Evolutionary conservation across 805 yeast species (phyloP), one percentile per base, ranked within the genome.

Genomic region (Saccharomycopsis sp.): DNA sequence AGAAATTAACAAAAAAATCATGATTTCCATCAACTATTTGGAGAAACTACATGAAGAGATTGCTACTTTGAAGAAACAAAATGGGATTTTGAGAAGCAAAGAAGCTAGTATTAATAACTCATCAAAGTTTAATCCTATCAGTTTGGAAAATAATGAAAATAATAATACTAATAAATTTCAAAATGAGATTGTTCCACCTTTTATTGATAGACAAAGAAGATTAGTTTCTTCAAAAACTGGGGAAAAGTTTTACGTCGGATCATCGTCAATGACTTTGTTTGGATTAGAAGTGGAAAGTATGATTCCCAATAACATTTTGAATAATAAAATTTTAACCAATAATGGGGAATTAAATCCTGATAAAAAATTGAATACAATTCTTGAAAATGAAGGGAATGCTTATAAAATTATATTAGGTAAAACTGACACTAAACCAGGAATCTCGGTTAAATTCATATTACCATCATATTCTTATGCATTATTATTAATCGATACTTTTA

Each of bases 261-360:
- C 87, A 1, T 79, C 88, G 0, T 80, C 89, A 1, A 81, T 82
- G 88, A 81, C 92, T 0, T 57, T 81, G 14, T 82, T 82, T 56
- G 88, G 88, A 4, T 61, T 82, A 42, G 89, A 82, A 48, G 79
- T 82, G 40, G 85, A 79, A 52, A 74, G 76, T 43, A 63, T 77
- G 69, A 69, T 76, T 10, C 69, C 76, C 13, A 35, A 31, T 31
- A 42, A 38, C 21, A 35, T 19, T 17, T 8, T 6, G 10, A 37
- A 21, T 20, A 21, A 27, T 10, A 15, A 23, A 17, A 25, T 18
- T 12, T 19, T 30, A 25, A 21, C 33, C 4, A 32, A 13, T 21
- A 40, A 43, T 20, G 41, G 44, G n/a, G 48, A 42, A 19, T 27
- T 41, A 43, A 40, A 30, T 21, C 10, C 54, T 2, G 44, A 61